Evolutionary conservation across 148 eudicot genomes (phyloP).

Genomic region (Diospyros kaki): DNA sequence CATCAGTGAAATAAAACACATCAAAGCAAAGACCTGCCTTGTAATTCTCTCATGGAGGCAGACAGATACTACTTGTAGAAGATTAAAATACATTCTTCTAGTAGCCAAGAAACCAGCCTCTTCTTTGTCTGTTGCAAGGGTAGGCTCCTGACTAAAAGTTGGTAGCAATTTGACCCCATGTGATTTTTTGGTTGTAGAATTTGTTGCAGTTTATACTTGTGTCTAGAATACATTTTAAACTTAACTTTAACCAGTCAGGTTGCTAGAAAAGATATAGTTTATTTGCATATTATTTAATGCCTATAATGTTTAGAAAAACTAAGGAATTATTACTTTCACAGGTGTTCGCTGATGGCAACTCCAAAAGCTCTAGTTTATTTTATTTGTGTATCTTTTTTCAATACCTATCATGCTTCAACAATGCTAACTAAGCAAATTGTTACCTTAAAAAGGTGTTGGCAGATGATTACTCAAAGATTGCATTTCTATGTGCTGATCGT

Average conservation of each 20-base stretch:
- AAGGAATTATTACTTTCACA: too few species aligned
- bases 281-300: background rate
- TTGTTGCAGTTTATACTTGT: background rate
- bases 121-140: too few species aligned
- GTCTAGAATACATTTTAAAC: background rate
- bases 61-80: too few species aligned
- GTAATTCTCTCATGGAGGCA: too few species aligned
- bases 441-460: constrained; percentile 49
- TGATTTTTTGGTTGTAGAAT: background rate
- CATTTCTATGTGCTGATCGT: constrained; percentile 92
- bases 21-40: too few species aligned
- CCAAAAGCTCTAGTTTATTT: background rate
- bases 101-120: too few species aligned
- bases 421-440: constrained; percentile 1
- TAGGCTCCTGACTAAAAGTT: background rate
- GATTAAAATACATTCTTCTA: too few species aligned
- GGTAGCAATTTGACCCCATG: background rate
- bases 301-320: too few species aligned
- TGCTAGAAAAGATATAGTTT: background rate
- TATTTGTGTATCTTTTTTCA: background rate
- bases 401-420: background rate
- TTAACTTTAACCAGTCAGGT: background rate
- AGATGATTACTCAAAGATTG: constrained; percentile 91
- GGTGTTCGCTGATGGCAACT: too few species aligned
- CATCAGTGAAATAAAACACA: too few species aligned